Evolutionary conservation across 2,329 filamentous ascomycete genomes (phyloP).

Genomic region (Stachybotrys echinatus): DNA sequence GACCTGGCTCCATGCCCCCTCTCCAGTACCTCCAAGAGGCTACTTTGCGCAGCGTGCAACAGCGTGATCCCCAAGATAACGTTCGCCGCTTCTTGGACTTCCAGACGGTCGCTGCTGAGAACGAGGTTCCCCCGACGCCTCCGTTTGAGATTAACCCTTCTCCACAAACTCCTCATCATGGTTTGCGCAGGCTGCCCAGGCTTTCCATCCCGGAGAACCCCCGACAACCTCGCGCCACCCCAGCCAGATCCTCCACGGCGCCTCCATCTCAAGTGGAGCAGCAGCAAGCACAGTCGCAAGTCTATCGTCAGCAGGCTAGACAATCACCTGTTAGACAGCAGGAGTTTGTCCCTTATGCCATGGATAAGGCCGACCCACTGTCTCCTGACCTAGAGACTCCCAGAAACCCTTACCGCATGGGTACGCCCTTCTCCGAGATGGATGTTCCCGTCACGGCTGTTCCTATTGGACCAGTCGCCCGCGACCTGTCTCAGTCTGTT

Average conservation of each 20-base stretch:
- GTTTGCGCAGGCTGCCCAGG: constrained; percentile 55
- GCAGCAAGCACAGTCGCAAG: constrained; percentile 16
- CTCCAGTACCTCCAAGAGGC: constrained; percentile 70
- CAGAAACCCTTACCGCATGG: constrained; percentile 62
- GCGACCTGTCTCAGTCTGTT: constrained; percentile 82
- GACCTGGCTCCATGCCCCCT: constrained; percentile 57
- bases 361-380: constrained; percentile 44
- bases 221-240: constrained; percentile 18
- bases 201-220: constrained; percentile 50
- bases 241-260: constrained; percentile 20
- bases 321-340: constrained; percentile 13
- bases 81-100: constrained; percentile 87
- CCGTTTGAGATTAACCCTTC: constrained; percentile 60
- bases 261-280: constrained; percentile 15
- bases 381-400: constrained; percentile 55
- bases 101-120: constrained; percentile 47
- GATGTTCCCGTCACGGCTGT: constrained; percentile 78
- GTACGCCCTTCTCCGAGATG: constrained; percentile 86
- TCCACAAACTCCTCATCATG: constrained; percentile 37
- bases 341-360: constrained; percentile 43
- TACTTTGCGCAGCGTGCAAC: constrained; percentile 62
- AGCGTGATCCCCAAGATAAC: constrained; percentile 83
- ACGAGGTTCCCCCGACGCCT: constrained; percentile 62
- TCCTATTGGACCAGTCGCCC: constrained; percentile 64
- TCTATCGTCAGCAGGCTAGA: constrained; percentile 18